These are phyloP conservation scores for Eimeria praecox DNA, from an alignment of 169 alveolate species.

Conservation along the genomic window DNA sequence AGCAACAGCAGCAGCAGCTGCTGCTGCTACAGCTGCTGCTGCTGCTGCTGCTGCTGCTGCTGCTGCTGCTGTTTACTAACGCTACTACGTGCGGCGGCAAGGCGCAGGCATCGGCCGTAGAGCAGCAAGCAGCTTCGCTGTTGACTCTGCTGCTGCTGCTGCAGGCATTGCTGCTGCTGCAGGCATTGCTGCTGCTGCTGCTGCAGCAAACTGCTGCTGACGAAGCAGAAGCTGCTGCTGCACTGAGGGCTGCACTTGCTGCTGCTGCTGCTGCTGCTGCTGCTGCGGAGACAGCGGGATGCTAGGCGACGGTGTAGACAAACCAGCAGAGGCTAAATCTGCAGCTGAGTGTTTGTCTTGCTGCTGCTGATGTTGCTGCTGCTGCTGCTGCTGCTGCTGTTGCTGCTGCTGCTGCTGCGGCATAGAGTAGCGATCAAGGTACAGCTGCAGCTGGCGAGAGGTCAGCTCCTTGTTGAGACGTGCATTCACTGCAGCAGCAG, in stretches of 20 bases:
- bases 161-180: conserved; percentile 11
- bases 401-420: conserved; percentile 52
- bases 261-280: conserved; percentile 34
- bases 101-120: conserved; percentile 53
- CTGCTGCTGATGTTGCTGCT: conserved; percentile 32
- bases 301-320: background rate
- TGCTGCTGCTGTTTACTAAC: background rate
- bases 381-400: conserved; percentile 43
- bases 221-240: conserved; percentile 49
- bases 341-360: conserved; percentile 14
- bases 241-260: conserved; percentile 34
- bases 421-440: conserved; percentile 45
- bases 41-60: conserved; percentile 28
- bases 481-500: conserved; percentile 52
- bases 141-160: conserved; percentile 55
- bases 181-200: conserved; percentile 6
- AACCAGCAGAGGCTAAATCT: conserved; percentile 17
- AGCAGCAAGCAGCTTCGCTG: conserved; percentile 39
- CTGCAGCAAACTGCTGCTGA: conserved; percentile 32
- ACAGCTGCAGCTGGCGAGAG: conserved; percentile 53
- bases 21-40: background rate
- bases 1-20: background rate
- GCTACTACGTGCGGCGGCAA: conserved; percentile 13
- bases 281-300: conserved; percentile 26
- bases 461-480: conserved; percentile 56